Evolutionary conservation across 371 early-diverging fungal genomes (phyloP), one percentile per base, ranked within the genome.

Genomic region (Batrachochytrium dendrobatidis): DNA sequence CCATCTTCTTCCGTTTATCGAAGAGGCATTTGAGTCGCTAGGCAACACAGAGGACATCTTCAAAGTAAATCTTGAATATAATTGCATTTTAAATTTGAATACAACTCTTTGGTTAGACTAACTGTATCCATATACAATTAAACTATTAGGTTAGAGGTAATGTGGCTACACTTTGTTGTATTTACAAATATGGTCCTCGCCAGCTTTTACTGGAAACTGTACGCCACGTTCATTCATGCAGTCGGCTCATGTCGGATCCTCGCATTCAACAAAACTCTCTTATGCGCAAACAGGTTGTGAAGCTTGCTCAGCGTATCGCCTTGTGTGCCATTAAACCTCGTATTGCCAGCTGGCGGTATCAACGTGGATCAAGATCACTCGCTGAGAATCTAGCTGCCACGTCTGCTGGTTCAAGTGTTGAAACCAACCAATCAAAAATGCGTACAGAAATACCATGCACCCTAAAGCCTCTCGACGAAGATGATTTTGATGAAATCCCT

Each of bases 241-340:
- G 69, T 48, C 12, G 20, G 6, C 39, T 73, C 31, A 18, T 62
- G 2, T 55, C 54, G 32, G 55, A 49, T 35, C 57, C 61, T 6
- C 7, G 18, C 18, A 81, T 81, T 43, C 76, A 77, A 48, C 74
- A 73, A 54, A 90, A 91, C 62, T 61, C 88, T 17, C 52, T 90
- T n/a, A 72, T 91, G 34, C 80, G 90, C 18, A 92, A 95, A 64
- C 71, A 89, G 25, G 59, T 86, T 3, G 77, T 85, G 24, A 95
- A 95, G 66, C 73, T 92, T 0, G 77, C 86, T 2, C 92, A 92
- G 64, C 82, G 93, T 20, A 75, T 91, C 10, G 93, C 89, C 0
- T 69, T 92, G 22, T 82, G 85, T 39, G 80, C 74, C 55, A 59
- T 93, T 22, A 82, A 76, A 53, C 89, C 89, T 1, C 81, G 83